Evolutionary conservation across 164 flowering plant genomes (phyloP).

Genomic region (Chimonanthus salicifolius): DNA sequence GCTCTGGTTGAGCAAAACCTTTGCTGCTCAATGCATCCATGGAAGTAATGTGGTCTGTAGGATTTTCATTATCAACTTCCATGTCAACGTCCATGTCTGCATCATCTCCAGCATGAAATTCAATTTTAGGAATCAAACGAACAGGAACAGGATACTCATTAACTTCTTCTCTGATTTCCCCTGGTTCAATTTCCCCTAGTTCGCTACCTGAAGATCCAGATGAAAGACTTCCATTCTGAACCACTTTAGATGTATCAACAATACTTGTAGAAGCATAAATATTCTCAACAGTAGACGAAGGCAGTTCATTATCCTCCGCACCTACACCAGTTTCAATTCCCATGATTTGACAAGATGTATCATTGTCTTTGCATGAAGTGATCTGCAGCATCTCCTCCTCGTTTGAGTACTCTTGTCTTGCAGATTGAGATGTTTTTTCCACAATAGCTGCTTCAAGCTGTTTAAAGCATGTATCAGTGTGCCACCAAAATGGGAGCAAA

Average conservation of each 20-base stretch:
- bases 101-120: constrained; percentile 41
- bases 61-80: constrained; percentile 77
- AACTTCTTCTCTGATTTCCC: constrained; percentile 12
- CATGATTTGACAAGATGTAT: constrained; percentile 13
- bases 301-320: constrained; percentile 9
- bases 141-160: constrained; percentile 14
- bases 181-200: constrained; percentile 1
- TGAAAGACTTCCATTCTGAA: constrained; percentile 13
- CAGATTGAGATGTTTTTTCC: constrained; percentile 25
- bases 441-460: constrained; percentile 41
- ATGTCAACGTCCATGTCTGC: constrained; percentile 95
- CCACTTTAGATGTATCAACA: constrained; percentile 1
- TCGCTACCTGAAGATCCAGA: constrained; percentile 11
- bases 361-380: constrained; percentile 11
- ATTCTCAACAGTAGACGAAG: constrained; percentile 11
- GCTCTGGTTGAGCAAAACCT: constrained; percentile 17
- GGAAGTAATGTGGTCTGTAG: constrained; percentile 13
- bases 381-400: constrained; percentile 17
- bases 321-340: constrained; percentile 21
- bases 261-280: constrained; percentile 8
- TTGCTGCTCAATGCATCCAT: constrained; percentile 13
- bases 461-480: constrained; percentile 60
- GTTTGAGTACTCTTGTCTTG: constrained; percentile 18
- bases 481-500: constrained; percentile 79
- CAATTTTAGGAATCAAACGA: constrained; percentile 14